phyloP scores from a whole-genome alignment of 768 basidiomycete species.

The Hortiboletus campestris region DNA sequence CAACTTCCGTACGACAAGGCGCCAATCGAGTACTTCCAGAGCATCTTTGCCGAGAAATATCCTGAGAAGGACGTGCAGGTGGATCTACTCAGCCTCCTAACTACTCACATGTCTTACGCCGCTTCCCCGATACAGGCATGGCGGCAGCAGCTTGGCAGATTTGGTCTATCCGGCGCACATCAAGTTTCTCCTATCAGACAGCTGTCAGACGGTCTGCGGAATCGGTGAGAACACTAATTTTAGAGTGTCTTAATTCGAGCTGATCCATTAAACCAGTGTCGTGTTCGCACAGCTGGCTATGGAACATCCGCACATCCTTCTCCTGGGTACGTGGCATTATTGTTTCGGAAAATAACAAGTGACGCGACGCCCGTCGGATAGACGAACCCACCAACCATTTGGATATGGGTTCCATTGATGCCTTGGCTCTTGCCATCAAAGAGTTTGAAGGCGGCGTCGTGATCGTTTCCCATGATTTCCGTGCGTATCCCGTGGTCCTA shows the following conservation, averaged over 20 bases:
- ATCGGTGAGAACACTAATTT: constrained; percentile 57
- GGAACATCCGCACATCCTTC: constrained; percentile 95
- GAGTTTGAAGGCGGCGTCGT: constrained; percentile 98
- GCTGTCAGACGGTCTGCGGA: constrained; percentile 92
- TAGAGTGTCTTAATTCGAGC: constrained; percentile 1
- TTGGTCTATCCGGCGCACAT: constrained; percentile 92
- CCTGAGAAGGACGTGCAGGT: constrained; percentile 90
- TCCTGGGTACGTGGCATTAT: constrained; percentile 57
- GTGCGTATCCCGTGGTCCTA: constrained; percentile 45
- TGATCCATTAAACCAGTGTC: constrained; percentile 51
- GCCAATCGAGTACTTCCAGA: constrained; percentile 93
- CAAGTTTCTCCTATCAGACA: constrained; percentile 94
- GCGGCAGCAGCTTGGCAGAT: constrained; percentile 92
- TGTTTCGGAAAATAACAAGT: constrained; percentile 8
- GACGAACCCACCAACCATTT: constrained; percentile 97
- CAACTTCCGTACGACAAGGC: constrained; percentile 92
- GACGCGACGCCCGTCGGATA: constrained; percentile 23
- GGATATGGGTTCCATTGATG: constrained; percentile 98
- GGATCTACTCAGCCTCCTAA: constrained; percentile 11
- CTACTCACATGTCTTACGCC: constrained; percentile 10
- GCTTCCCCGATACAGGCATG: constrained; percentile 58
- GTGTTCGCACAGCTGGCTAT: constrained; percentile 96
- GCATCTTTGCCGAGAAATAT: constrained; percentile 73
- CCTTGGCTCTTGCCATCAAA: constrained; percentile 92
- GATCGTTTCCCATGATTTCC: constrained; percentile 99